Conservation (phyloP, 257 asterid species). For the Anisodus tanguticus region DNA sequence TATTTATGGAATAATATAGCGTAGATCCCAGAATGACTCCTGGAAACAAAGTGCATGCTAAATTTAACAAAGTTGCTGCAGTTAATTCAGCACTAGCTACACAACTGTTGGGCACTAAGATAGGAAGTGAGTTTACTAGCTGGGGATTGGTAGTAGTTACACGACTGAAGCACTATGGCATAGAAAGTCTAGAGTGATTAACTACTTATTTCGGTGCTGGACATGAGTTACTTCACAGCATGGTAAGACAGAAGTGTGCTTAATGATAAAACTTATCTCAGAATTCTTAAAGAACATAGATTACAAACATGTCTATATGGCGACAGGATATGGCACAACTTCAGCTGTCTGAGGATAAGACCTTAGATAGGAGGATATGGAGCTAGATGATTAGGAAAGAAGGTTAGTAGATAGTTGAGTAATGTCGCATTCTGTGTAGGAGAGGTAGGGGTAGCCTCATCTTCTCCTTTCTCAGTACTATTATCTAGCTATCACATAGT, state of each 20-base stretch:
- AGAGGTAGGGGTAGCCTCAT: too few species aligned
- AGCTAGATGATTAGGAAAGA: too few species aligned
- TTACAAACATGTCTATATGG: neutral
- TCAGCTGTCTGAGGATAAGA: too few species aligned
- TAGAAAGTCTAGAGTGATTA: too few species aligned
- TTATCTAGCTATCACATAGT: too few species aligned
- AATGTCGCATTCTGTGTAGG: too few species aligned
- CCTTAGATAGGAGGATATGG: neutral
- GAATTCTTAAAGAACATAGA: neutral
- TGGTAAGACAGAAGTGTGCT: too few species aligned
- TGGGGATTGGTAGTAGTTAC: neutral
- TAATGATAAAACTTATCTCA: too few species aligned
- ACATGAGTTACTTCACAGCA: too few species aligned
- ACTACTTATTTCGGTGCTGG: too few species aligned
- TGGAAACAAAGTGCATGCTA: neutral
- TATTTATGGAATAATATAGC: neutral
- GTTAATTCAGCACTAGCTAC: neutral
- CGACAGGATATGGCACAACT: neutral
- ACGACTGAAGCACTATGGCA: neutral
- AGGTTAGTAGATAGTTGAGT: too few species aligned
- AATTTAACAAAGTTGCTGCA: neutral
- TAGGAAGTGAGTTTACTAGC: neutral
- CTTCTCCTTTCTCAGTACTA: too few species aligned
- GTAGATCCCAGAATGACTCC: neutral
- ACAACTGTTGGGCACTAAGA: constrained; percentile 7